Base-by-base conservation (phyloP, 1,284 basidiomycete genomes). In the Neonothopanus nambi region DNA sequence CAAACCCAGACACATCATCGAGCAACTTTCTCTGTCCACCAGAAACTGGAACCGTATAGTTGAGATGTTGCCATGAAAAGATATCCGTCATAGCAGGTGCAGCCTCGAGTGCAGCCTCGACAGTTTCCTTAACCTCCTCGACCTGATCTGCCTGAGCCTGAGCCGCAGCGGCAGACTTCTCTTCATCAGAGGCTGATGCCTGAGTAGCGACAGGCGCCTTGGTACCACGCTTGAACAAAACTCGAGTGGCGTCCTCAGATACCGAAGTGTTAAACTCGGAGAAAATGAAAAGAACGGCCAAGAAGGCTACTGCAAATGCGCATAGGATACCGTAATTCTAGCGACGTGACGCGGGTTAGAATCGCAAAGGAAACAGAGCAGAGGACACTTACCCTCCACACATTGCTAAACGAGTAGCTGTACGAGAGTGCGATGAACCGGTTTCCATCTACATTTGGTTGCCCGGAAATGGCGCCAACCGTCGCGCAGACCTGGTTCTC, bases 1-100 rank as follows among this genome's bases (percentile, higher is more conserved):
- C 91, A 66, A 82, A 94, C 0, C 92, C 92, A 40, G 85, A 87
- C 13, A 95, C 81, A 61, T 91, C 79, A 61, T 90, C 80, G 57
- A 94, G 72, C 15, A 95, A 75, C 55, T 74, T 65, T 37, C 71
- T 65, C 0, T 64, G 67, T 1, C 61, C 66, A 6, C 67, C 75
- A 52, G 80, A 71, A 58, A 90, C 77, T 28, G 79, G 81, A 37
- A 92, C 84, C 47, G 77, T 77, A 64, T 90, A 91, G 51, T 76
- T 63, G 51, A 87, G 57, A 51, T 83, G 70, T 55, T 79, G 74
- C 81, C 82, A 87, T 11, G 83, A 81, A 65, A 87, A 87, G 18
- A 74, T 63, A 43, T 76, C 72, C 1, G 67, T 71, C 66, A 68
- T 68, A 1, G 60, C 41, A 3, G 65, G 65, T 13, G 52, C 62